phyloP scores from a whole-genome alignment of 2,329 filamentous ascomycete genomes.

The Aureobasidium sp. region DNA sequence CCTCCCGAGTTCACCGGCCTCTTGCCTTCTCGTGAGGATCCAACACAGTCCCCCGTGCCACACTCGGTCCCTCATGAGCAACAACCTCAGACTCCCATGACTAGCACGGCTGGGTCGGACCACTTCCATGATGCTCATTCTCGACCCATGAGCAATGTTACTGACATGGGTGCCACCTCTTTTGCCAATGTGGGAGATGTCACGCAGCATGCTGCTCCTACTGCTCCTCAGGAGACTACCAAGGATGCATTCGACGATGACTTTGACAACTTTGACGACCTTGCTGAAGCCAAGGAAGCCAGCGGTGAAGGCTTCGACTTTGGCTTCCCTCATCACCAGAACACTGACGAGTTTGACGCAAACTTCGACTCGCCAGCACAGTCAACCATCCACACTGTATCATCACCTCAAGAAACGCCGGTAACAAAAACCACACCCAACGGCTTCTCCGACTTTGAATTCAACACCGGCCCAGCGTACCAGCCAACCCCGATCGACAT shows the following conservation, averaged over 20 bases:
- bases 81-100: constrained; percentile 16
- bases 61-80: constrained; percentile 35
- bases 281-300: constrained; percentile 74
- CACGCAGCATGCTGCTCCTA: constrained; percentile 16
- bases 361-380: constrained; percentile 62
- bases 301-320: constrained; percentile 52
- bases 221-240: constrained; percentile 25
- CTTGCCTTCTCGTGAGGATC: constrained; percentile 46
- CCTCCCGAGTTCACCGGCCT: constrained; percentile 48
- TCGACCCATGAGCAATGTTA: constrained; percentile 22
- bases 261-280: constrained; percentile 72
- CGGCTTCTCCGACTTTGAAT: constrained; percentile 22
- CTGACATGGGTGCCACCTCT: constrained; percentile 5
- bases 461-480: constrained; percentile 13
- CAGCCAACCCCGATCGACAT: constrained; percentile 21
- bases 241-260: constrained; percentile 59
- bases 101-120: constrained; percentile 15
- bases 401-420: constrained; percentile 32
- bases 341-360: constrained; percentile 66
- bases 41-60: constrained; percentile 35
- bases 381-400: constrained; percentile 37
- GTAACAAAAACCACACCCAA: constrained; percentile 20
- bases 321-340: constrained; percentile 36
- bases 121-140: constrained; percentile 23
- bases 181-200: not conserved